Evolutionary conservation across 2,329 filamentous ascomycete genomes (phyloP).

Genomic region (Magnaporthiopsis rhizophila): DNA sequence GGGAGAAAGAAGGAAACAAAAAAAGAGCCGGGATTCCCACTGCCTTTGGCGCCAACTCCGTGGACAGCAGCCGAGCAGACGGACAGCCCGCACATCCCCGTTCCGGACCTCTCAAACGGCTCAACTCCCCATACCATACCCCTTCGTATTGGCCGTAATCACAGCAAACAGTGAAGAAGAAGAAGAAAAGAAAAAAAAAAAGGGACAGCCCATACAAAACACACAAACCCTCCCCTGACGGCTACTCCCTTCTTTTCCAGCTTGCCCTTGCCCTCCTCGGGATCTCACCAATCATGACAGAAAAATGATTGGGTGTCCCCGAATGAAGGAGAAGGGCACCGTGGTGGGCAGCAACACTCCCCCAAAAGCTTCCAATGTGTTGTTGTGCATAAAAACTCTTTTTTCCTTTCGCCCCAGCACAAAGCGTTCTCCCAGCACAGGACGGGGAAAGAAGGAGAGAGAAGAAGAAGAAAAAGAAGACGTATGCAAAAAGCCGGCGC

Average conservation of each 20-base stretch:
- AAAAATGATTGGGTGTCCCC: not conserved
- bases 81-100: not conserved
- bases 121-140: no score
- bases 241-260: not conserved
- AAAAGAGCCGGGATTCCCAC: not conserved
- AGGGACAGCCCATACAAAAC: no score
- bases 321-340: not conserved
- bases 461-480: not conserved
- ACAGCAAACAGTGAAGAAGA: no score
- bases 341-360: not conserved
- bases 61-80: not conserved
- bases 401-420: not conserved
- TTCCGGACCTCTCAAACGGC: not conserved
- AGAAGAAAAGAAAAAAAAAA: no score
- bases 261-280: not conserved
- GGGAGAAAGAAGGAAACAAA: not conserved
- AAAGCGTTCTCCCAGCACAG: not conserved
- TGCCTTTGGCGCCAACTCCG: not conserved
- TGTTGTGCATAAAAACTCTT: no score
- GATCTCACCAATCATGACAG: not conserved
- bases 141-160: not conserved
- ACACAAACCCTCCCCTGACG: not conserved
- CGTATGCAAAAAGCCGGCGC: not conserved
- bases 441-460: not conserved
- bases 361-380: not conserved